A percentile compares a stretch with the other conserved stretches of the same genome.
These are phyloP conservation scores for Viridothelium virens DNA, from an alignment of 495 filamentous ascomycete species.

Conservation along the genomic window DNA sequence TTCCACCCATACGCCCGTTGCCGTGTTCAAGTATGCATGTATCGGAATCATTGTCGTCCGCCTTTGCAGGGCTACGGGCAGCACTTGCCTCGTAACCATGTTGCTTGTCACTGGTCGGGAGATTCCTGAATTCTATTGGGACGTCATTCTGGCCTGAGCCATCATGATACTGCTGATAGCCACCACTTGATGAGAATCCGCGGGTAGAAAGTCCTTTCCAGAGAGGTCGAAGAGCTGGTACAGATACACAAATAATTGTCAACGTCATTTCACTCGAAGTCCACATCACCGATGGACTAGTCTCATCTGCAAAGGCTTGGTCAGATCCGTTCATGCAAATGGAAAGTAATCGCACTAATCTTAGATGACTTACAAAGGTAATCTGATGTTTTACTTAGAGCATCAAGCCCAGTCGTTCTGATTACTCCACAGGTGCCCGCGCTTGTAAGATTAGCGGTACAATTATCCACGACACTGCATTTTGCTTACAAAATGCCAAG, in stretches of 20 bases:
- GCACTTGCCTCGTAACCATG: background rate
- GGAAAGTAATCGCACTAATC: too few relatives aligned
- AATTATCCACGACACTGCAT: background rate
- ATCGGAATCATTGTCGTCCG: background rate
- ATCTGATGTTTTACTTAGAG: background rate
- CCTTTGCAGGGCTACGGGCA: background rate
- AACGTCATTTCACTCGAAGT: background rate
- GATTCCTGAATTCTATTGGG: background rate
- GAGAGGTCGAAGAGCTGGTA: background rate
- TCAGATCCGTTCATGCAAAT: too few relatives aligned
- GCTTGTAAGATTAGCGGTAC: background rate
- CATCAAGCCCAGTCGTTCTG: background rate
- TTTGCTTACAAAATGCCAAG: background rate
- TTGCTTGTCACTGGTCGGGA: background rate
- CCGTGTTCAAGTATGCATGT: background rate
- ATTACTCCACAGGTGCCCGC: background rate
- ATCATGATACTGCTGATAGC: background rate
- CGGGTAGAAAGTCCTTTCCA: background rate
- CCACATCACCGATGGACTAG: background rate
- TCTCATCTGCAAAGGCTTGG: background rate
- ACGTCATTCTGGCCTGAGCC: background rate
- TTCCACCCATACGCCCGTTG: background rate
- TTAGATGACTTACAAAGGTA: conserved; percentile 5
- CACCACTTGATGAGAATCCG: background rate
- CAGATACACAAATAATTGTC: background rate